Base-by-base conservation (phyloP, 306 rosid species). In the Hylodesmum podocarpum region DNA sequence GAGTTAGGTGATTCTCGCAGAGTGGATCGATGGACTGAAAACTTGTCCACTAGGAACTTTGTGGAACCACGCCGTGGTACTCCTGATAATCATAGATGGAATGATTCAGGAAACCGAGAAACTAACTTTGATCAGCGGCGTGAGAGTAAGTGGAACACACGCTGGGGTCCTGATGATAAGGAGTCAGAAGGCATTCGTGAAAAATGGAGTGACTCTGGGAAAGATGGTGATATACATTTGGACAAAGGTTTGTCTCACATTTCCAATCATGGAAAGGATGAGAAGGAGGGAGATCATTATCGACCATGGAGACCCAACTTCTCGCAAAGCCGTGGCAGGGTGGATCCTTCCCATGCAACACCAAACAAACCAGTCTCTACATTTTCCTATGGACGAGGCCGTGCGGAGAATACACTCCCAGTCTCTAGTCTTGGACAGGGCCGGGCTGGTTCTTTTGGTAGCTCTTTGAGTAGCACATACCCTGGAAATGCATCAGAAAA, bases 151-250 rank as follows among this genome's bases (percentile, higher is more conserved):
- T 96, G 99, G 99, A 96, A 93, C 85, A 83, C 98, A 0, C 98
- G 99, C n/a, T 96, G 99, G 99, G 99, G 99, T 24, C 99, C 98
- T 58, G 93, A 88, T 86, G 91, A 87, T 47, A 96, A 89, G 87
- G 98, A 93, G 62, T 70, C 81, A 12, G 98, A 96, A 81, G 83
- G 94, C 75, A 31, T 75, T 66, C 89, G 67, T 55, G 99, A 95
- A 85, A 96, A 91, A 86, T 84, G 90, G 94, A 72, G 76, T 8
- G 96, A 88, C 70, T 82, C 91, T 46, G 86, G 86, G 21, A 92
- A 81, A 82, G 96, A 92, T 76, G 91, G 87, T 74, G 92, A 87
- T 70, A 22, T 70, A 64, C 93, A 83, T 66, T 70, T 75, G 68
- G 97, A 95, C 74, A 92, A 90, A 79, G 87, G 87, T 29, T 53